Conservation (phyloP, 495 filamentous ascomycete species). For the Penicilliopsis zonata region DNA sequence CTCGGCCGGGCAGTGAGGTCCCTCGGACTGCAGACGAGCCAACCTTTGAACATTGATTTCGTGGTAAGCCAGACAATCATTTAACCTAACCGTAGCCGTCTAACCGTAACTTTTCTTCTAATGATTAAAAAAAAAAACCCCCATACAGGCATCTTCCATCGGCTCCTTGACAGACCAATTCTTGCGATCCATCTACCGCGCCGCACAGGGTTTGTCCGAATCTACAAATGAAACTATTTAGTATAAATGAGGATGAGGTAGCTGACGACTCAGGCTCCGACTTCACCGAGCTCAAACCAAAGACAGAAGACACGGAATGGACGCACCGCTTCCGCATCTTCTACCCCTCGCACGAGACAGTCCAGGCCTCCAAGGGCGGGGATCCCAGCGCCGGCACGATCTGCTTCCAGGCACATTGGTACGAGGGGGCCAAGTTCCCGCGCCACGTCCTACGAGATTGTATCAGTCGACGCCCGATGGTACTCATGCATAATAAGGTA, state of each 20-base stretch:
- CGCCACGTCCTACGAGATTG: conserved; percentile 61
- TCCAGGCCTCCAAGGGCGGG: conserved; percentile 48
- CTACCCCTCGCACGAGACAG: conserved; percentile 71
- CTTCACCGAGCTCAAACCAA: conserved; percentile 28
- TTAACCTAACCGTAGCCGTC: background rate
- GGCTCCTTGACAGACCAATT: conserved; percentile 61
- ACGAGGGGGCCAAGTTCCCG: conserved; percentile 53
- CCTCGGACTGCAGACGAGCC: conserved; percentile 39
- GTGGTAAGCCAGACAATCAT: conserved; percentile 27
- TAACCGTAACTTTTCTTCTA: background rate
- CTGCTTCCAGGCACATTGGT: conserved; percentile 61
- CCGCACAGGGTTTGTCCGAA: conserved; percentile 48
- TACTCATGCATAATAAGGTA: conserved; percentile 85
- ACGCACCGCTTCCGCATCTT: conserved; percentile 54
- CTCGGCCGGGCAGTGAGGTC: conserved; percentile 47
- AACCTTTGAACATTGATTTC: conserved; percentile 45
- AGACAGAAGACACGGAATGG: conserved; percentile 35
- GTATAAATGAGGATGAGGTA: conserved; percentile 11
- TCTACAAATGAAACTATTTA: conserved; percentile 4
- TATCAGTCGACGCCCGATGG: conserved; percentile 45
- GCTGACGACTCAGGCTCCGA: conserved; percentile 49
- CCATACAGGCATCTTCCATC: conserved; percentile 61
- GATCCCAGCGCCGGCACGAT: conserved; percentile 62
- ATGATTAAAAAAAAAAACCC: conserved; percentile 4
- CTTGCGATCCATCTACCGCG: conserved; percentile 59